Base-by-base conservation (phyloP, 2,329 filamentous ascomycete genomes). In the Penicillium sp. region DNA sequence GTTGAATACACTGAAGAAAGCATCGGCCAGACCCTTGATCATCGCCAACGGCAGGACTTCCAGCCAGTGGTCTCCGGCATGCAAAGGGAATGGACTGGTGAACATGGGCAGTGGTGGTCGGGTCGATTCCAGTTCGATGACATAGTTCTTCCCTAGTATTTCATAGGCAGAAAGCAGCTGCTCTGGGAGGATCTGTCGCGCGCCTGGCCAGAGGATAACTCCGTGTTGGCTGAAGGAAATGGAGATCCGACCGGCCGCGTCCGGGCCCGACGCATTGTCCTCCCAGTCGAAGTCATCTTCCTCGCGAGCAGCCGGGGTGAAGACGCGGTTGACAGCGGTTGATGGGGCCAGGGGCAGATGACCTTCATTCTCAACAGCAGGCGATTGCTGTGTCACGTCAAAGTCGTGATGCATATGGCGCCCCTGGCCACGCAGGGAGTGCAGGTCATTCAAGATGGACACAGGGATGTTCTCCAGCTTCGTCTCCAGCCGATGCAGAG, bases 1-100 rank as follows among this genome's bases (percentile, higher is more conserved):
- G 48, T 77, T 74, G 48, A 77, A 77, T 0, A 75, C 73, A n/a
- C 70, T 63, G 51, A 78, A 78, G 44, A 75, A 78, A 0, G 71
- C 71, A 57, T 76, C 72, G 7, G 72, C 69, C n/a, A 78, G 62
- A 0, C 72, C 72, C 45, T 73, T 75, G 38, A 77, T 65, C 27
- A 73, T 66, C 0, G 71, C 67, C 20, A 76, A 54, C 7, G 72
- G 71, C 3, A 78, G 62, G 3, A 60, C 58, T 31, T 73, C 68
- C 21, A 77, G 53, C 74, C 73, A 77, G 23, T 56, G 56, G 6
- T 63, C 57, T 3, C 59, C 62, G 4, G 54, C 57, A 10, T 64
- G 62, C 7, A 63, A 48, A 9, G 63, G 58, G 15, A 64, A 68
- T 3, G 62, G 58, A 51, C 62, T 55, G 47, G 58, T 56, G 61